phyloP scores from a whole-genome alignment of 2,329 filamentous ascomycete species.

The Phoma herbarum region DNA sequence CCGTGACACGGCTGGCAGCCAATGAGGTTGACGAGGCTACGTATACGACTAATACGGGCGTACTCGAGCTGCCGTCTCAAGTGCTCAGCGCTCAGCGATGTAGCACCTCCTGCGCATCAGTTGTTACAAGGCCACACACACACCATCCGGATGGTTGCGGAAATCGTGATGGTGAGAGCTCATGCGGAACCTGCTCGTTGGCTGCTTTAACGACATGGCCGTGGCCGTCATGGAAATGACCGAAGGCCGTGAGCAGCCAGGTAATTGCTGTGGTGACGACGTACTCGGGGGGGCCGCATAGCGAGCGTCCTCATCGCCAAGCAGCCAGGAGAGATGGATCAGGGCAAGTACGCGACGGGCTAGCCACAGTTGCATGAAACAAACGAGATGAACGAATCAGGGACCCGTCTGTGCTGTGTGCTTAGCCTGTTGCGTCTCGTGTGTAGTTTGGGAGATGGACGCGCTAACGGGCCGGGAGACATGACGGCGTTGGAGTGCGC shows the following conservation, averaged over 20 bases:
- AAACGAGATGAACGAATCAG: slow-evolving; percentile 27
- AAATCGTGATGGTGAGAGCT: not conserved
- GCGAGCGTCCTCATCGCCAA: slow-evolving; percentile 12
- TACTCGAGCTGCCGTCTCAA: slow-evolving; percentile 1
- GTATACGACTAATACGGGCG: slow-evolving; percentile 1
- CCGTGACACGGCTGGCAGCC: slow-evolving; percentile 6
- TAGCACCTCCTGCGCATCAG: not conserved
- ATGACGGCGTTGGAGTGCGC: slow-evolving; percentile 26
- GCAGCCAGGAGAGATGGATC: slow-evolving; percentile 22
- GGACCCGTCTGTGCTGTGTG: slow-evolving; percentile 9
- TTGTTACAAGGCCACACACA: not conserved
- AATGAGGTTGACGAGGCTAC: slow-evolving; percentile 2
- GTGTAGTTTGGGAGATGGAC: slow-evolving; percentile 25
- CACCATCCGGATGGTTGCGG: slow-evolving; percentile 8
- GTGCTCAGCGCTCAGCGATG: not conserved
- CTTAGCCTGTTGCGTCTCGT: slow-evolving; percentile 25
- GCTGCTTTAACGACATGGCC: not conserved
- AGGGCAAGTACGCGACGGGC: slow-evolving; percentile 15
- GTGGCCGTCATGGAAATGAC: slow-evolving; percentile 1
- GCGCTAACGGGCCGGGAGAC: slow-evolving; percentile 29
- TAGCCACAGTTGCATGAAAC: slow-evolving; percentile 30
- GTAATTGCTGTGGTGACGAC: slow-evolving; percentile 16
- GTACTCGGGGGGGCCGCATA: slow-evolving; percentile 24
- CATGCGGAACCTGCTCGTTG: not conserved
- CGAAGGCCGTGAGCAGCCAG: slow-evolving; percentile 24